Conservation (phyloP, 805 yeast species). For the Teunomyces gatunensis region DNA sequence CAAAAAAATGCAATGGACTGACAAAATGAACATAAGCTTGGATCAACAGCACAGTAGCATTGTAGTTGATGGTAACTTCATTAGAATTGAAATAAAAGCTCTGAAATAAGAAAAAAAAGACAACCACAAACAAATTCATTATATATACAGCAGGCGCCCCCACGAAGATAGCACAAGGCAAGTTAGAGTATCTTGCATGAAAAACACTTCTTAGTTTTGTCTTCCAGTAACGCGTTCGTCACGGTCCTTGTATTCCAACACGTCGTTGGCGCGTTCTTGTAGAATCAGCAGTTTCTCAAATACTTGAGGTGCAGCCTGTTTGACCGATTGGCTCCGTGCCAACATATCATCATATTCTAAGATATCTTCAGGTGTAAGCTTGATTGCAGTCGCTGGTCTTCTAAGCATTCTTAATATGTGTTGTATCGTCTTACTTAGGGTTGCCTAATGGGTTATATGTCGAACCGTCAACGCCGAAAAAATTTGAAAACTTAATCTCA, state of each 20-base stretch:
- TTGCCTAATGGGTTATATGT: constrained; percentile 10
- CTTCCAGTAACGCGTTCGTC: constrained; percentile 1
- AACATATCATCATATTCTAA: constrained; percentile 43
- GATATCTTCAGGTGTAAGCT: constrained; percentile 67
- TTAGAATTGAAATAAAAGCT: neutral
- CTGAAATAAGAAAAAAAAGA: no score
- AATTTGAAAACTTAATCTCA: neutral
- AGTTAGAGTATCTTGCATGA: no score
- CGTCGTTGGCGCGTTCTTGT: constrained; percentile 3
- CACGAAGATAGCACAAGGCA: neutral
- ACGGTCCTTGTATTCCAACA: neutral
- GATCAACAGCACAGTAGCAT: no score
- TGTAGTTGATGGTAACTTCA: no score
- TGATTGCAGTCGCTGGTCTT: constrained; percentile 67
- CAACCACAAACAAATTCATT: no score
- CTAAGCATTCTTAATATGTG: constrained; percentile 49
- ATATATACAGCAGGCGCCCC: no score
- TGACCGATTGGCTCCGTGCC: constrained; percentile 4
- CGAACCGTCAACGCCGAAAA: neutral
- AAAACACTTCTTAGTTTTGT: neutral
- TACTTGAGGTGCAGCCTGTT: neutral
- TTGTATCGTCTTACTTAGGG: constrained; percentile 20
- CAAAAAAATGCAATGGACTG: neutral
- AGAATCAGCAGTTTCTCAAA: constrained; percentile 1
- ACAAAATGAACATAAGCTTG: neutral